A percentile compares a stretch with the other conserved stretches of the same genome.
Evolutionary conservation across 2,329 filamentous ascomycete species (phyloP).

Genomic region (Talaromyces sp.): DNA sequence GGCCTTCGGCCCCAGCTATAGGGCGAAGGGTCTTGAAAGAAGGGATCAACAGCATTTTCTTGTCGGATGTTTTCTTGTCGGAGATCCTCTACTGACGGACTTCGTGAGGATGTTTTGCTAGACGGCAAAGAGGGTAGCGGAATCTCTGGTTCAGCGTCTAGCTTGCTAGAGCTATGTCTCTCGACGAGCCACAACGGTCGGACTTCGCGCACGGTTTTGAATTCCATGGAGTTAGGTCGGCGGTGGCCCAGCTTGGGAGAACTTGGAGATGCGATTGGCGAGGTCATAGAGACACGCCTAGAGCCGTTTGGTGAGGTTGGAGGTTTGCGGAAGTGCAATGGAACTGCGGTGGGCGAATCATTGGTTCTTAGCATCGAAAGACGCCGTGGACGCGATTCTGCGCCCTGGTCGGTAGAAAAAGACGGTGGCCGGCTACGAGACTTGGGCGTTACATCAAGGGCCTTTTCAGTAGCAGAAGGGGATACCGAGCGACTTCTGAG

Average conservation of each 20-base stretch:
- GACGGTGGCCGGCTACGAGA: slow-evolving; percentile 31
- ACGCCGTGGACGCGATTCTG: slow-evolving; percentile 18
- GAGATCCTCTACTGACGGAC: slow-evolving; percentile 41
- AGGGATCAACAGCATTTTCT: slow-evolving; percentile 15
- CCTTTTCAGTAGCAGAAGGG: slow-evolving; percentile 23
- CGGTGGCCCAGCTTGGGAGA: slow-evolving; percentile 43
- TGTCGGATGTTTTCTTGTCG: slow-evolving; percentile 8
- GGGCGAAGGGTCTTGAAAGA: slow-evolving; percentile 24
- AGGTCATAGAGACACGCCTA: slow-evolving; percentile 34
- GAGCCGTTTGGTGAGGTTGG: slow-evolving; percentile 40
- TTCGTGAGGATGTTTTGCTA: slow-evolving; percentile 44
- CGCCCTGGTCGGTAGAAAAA: slow-evolving; percentile 24
- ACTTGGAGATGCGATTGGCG: slow-evolving; percentile 29
- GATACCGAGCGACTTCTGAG: slow-evolving; percentile 31
- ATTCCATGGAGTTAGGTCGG: slow-evolving; percentile 47
- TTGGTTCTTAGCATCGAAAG: slow-evolving; percentile 22
- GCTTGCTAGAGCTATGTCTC: slow-evolving; percentile 44
- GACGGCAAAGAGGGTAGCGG: slow-evolving; percentile 46
- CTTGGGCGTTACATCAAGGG: slow-evolving; percentile 21
- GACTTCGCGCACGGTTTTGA: slow-evolving; percentile 57
- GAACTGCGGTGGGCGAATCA: slow-evolving; percentile 50
- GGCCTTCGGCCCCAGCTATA: slow-evolving; percentile 21
- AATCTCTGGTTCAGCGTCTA: slow-evolving; percentile 34
- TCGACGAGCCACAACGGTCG: slow-evolving; percentile 80
- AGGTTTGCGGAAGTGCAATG: slow-evolving; percentile 50